Evolutionary conservation across 768 basidiomycete genomes (phyloP), one percentile per base, ranked within the genome.

Genomic region (Termitomyces bulborhizus): DNA sequence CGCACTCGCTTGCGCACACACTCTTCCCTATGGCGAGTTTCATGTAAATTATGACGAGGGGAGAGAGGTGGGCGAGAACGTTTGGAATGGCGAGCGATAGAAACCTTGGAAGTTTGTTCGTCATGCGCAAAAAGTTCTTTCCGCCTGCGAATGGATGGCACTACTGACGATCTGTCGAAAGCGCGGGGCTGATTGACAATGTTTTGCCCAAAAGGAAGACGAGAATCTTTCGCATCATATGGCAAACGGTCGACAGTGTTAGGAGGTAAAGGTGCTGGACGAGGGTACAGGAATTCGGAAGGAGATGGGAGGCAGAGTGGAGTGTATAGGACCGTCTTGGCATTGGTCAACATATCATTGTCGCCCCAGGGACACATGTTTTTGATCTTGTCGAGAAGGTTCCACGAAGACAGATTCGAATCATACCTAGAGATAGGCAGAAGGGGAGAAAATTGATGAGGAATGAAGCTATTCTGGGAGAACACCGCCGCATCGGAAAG

Each of bases 1-100:
- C 58, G 58, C 31, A 56, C 52, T 8, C 55, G 54, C 36, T 59
- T 59, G 26, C 58, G 51, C 6, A 18, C n/a, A 39, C 46, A 36
- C 3, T 53, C 41, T 13, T 48, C 51, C 1, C 24, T n/a, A 4
- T 16, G 36, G 8, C 21, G 43, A 16, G 2, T 24, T 21, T 48
- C 24, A 11, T 26, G 34, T 34, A 12, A 29, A 4, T 13, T 43
- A 36, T 21, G 26, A 32, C 7, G 13, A 9, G 31, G 40, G 2
- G 56, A 53, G 34, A 46, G 43, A 11, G 43, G 29, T 29, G 29
- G 52, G 45, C 51, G 51, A 43, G 49, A 53, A 13, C 57, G 60
- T 51, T 61, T 61, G 21, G 44, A 37, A 15, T 41, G 55, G 29
- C 48, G 48, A 40, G 37, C 9, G 29, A 39, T 29, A n/a, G 26